phyloP scores from a whole-genome alignment of 257 asterid genomes.

The Rehmannia glutinosa region DNA sequence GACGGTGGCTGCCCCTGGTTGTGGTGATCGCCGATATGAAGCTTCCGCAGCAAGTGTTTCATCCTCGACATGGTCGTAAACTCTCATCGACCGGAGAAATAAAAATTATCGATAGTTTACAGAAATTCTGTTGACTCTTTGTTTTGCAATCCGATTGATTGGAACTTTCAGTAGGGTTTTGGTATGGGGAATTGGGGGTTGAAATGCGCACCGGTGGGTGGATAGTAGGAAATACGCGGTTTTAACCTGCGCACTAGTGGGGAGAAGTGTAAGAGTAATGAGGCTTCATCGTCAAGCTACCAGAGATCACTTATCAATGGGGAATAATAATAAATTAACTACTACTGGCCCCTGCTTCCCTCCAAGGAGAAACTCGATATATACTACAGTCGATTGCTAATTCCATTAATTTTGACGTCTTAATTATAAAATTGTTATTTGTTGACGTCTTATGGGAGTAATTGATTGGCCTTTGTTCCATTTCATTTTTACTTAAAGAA shows the following conservation, averaged over 20 bases:
- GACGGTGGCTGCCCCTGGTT: conserved; percentile 19
- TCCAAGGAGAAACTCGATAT: conserved; percentile 16
- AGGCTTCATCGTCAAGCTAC: conserved; percentile 40
- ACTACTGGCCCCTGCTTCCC: conserved; percentile 24
- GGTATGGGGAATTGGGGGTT: conserved; percentile 15
- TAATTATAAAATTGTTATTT: too few relatives aligned
- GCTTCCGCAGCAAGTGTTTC: conserved; percentile 86
- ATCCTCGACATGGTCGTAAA: conserved; percentile 62
- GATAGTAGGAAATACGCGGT: conserved; percentile 3
- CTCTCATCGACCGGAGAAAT: conserved; percentile 39
- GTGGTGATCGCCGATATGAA: conserved; percentile 71
- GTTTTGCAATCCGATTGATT: not conserved
- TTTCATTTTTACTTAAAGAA: too few relatives aligned
- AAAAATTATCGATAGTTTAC: not conserved
- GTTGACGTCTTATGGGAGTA: too few relatives aligned
- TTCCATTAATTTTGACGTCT: not conserved
- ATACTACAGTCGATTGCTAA: not conserved
- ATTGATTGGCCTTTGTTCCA: too few relatives aligned
- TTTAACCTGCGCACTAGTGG: conserved; percentile 11
- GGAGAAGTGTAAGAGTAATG: conserved; percentile 20
- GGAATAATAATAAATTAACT: conserved; percentile 19
- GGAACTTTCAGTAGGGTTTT: conserved; percentile 16
- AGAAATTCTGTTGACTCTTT: not conserved
- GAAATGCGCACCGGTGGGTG: conserved; percentile 22
- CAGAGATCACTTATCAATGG: conserved; percentile 12